Percentiles rank a stretch among this genome's conserved stretches.
phyloP scores from a whole-genome alignment of 371 early-diverging fungal species.

The Capillidium heterosporum region DNA sequence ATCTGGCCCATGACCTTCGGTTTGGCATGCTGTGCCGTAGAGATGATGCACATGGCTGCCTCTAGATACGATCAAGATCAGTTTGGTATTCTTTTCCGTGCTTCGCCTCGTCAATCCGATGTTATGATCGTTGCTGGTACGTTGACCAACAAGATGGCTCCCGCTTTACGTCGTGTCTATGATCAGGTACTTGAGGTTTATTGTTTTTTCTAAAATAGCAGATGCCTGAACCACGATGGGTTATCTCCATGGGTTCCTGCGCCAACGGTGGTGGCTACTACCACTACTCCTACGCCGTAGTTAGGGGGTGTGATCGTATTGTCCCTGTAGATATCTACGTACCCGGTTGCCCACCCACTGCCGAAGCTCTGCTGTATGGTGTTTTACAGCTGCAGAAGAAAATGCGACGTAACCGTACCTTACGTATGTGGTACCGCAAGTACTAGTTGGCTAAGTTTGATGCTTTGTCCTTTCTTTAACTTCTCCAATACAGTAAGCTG shows the following conservation, averaged over 20 bases:
- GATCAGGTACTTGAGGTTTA: conserved; percentile 38
- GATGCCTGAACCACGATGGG: conserved; percentile 97
- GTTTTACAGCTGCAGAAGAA: conserved; percentile 95
- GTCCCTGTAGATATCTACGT: conserved; percentile 95
- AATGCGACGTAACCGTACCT: conserved; percentile 48
- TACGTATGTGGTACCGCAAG: conserved; percentile 24
- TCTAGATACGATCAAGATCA: conserved; percentile 97
- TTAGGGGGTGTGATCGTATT: conserved; percentile 90
- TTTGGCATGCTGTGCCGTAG: conserved; percentile 92
- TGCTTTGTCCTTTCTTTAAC: no score
- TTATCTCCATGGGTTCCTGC: conserved; percentile 95
- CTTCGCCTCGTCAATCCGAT: conserved; percentile 94
- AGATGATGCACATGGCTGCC: conserved; percentile 97
- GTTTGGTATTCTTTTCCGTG: conserved; percentile 93
- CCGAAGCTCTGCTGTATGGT: conserved; percentile 91
- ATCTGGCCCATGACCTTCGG: conserved; percentile 98
- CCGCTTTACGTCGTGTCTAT: conserved; percentile 89
- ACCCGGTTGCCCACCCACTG: conserved; percentile 96
- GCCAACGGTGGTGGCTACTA: conserved; percentile 98
- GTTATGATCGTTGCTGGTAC: conserved; percentile 98
- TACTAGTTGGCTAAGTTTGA: conserved; percentile 6
- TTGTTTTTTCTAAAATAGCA: conserved; percentile 13
- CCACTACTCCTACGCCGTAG: conserved; percentile 94
- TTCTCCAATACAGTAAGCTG: no score
- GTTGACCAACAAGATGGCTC: conserved; percentile 97